Percentiles rank a stretch among this genome's conserved stretches.
Evolutionary conservation across 176 grass and related monocot species (phyloP).

Genomic region (Dactylis glomerata): DNA sequence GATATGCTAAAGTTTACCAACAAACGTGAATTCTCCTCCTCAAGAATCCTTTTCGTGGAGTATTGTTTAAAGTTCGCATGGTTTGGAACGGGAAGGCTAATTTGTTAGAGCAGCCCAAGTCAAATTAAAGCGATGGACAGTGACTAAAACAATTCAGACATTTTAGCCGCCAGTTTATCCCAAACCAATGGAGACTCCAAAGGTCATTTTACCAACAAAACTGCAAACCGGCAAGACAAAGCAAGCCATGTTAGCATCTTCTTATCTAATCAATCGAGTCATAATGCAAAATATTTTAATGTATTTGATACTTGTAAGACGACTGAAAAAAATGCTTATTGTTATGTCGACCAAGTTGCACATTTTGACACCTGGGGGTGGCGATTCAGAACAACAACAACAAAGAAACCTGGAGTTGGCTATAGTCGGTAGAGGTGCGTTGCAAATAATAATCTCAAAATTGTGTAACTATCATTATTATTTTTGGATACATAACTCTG

Average conservation of each 20-base stretch:
- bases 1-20: background rate
- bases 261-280: background rate
- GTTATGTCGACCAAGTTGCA: background rate
- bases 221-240: background rate
- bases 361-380: background rate
- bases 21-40: background rate
- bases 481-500: background rate
- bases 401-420: background rate
- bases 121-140: conserved; percentile 23
- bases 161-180: conserved; percentile 20
- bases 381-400: too few species aligned
- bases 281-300: background rate
- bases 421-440: background rate
- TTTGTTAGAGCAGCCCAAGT: background rate
- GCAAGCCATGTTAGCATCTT: background rate
- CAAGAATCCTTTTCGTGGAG: background rate
- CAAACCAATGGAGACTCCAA: conserved; percentile 17
- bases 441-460: background rate
- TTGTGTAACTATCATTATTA: background rate
- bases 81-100: background rate
- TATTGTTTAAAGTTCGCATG: background rate
- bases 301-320: background rate
- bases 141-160: conserved; percentile 1
- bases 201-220: conserved; percentile 10
- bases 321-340: background rate